Percentiles rank a stretch among this genome's conserved stretches.
Evolutionary conservation across 179 eudicot species (phyloP).

Genomic region (Camellia oleifera): DNA sequence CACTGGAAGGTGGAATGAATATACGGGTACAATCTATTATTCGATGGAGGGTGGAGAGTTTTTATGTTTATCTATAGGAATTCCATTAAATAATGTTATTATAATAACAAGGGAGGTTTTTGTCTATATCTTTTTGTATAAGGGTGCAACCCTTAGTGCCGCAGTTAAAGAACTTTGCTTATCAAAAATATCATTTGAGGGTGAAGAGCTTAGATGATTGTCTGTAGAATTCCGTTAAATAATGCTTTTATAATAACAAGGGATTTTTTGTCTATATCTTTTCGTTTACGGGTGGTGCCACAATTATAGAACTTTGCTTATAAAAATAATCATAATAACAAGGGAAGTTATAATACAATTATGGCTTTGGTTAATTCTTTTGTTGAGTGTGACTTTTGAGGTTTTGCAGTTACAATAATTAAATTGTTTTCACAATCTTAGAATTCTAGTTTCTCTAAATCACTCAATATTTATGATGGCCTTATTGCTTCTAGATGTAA

Average conservation of each 20-base stretch:
- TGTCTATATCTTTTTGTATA: background rate
- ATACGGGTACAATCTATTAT: constrained; percentile 62
- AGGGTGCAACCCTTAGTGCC: too few species aligned
- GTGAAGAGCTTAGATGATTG: too few species aligned
- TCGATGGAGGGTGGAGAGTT: background rate
- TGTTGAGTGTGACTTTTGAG: background rate
- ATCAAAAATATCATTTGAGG: background rate
- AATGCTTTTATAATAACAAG: too few species aligned
- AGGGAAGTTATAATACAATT: background rate
- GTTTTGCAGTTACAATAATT: constrained; percentile 2
- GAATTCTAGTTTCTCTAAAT: background rate
- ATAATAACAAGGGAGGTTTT: background rate
- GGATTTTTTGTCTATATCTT: too few species aligned
- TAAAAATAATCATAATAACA: background rate
- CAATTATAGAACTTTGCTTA: background rate
- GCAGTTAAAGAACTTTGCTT: too few species aligned
- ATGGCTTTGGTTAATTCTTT: background rate
- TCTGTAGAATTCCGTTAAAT: too few species aligned
- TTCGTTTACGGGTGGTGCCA: too few species aligned
- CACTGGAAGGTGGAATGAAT: constrained; percentile 69
- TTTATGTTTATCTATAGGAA: constrained; percentile 4
- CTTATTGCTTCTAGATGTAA: background rate
- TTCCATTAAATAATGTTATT: too few species aligned
- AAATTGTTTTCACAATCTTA: background rate
- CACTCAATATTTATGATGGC: background rate